Evolutionary conservation across 2,329 filamentous ascomycete species (phyloP).

Genomic region (Tetracladium maxilliforme): DNA sequence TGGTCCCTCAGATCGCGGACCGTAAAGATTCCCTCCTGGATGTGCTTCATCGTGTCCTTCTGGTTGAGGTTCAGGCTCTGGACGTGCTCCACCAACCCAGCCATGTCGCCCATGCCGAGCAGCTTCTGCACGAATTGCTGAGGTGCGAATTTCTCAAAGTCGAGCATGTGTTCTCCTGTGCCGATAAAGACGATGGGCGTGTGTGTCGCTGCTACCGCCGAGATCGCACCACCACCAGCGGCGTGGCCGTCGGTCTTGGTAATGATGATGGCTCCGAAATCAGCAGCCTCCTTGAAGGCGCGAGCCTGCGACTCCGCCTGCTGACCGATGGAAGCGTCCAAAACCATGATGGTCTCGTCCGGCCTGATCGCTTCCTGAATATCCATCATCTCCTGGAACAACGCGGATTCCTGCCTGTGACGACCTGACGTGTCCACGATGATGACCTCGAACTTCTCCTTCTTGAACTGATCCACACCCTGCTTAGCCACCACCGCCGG

Average conservation of each 20-base stretch:
- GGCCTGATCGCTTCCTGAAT: constrained; percentile 84
- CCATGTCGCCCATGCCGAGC: constrained; percentile 94
- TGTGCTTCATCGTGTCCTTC: constrained; percentile 98
- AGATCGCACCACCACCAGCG: constrained; percentile 91
- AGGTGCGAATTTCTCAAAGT: constrained; percentile 84
- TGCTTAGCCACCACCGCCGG: constrained; percentile 87
- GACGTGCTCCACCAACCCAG: constrained; percentile 88
- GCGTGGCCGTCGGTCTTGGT: constrained; percentile 97
- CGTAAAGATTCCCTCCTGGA: constrained; percentile 91
- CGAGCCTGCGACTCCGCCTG: constrained; percentile 88
- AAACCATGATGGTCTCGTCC: constrained; percentile 96
- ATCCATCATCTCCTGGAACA: constrained; percentile 96
- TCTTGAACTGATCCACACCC: constrained; percentile 97
- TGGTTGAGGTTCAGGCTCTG: constrained; percentile 91
- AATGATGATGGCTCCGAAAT: constrained; percentile 97
- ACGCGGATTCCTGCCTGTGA: constrained; percentile 84
- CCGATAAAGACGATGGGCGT: constrained; percentile 97
- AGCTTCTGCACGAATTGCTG: constrained; percentile 89
- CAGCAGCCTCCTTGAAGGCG: constrained; percentile 92
- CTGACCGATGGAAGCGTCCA: constrained; percentile 93
- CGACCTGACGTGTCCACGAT: constrained; percentile 95
- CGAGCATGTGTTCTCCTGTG: constrained; percentile 93
- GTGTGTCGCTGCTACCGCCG: constrained; percentile 87
- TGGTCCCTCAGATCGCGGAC: constrained; percentile 90
- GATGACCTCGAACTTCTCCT: constrained; percentile 95